phyloP scores from a whole-genome alignment of 495 filamentous ascomycete genomes.

The Aspergillus wentii region DNA sequence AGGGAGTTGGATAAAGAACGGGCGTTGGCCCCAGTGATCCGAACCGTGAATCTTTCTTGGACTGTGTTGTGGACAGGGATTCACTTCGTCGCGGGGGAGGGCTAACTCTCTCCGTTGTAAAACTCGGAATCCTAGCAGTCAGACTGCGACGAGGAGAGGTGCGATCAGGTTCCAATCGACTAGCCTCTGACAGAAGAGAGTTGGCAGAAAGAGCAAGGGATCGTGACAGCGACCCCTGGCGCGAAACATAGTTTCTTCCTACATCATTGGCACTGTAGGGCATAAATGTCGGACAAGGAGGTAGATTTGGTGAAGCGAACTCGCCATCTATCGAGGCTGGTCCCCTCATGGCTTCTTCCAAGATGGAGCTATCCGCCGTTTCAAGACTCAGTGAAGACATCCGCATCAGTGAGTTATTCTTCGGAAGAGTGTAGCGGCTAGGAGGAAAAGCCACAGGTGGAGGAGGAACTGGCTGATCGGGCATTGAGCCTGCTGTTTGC shows the following conservation, averaged over 20 bases:
- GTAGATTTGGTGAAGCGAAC: constrained; percentile 26
- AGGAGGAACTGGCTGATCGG: constrained; percentile 40
- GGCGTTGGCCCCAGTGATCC: neutral
- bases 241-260: constrained; percentile 23
- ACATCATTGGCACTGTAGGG: constrained; percentile 43
- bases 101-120: constrained; percentile 18
- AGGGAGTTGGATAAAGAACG: constrained; percentile 8
- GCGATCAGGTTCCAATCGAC: constrained; percentile 17
- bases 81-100: constrained; percentile 31
- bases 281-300: constrained; percentile 34
- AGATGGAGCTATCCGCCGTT: constrained; percentile 45
- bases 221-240: constrained; percentile 19
- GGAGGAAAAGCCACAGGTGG: constrained; percentile 36
- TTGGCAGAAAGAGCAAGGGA: constrained; percentile 26
- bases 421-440: constrained; percentile 31
- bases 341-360: constrained; percentile 33
- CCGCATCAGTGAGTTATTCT: constrained; percentile 35
- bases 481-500: constrained; percentile 35
- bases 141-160: constrained; percentile 35
- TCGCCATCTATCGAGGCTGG: constrained; percentile 24
- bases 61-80: constrained; percentile 23
- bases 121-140: constrained; percentile 29
- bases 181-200: constrained; percentile 22
- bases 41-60: constrained; percentile 14
- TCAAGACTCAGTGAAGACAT: constrained; percentile 42